Conservation (phyloP, 1,284 basidiomycete genomes). For the Cronartium quercuum region DNA sequence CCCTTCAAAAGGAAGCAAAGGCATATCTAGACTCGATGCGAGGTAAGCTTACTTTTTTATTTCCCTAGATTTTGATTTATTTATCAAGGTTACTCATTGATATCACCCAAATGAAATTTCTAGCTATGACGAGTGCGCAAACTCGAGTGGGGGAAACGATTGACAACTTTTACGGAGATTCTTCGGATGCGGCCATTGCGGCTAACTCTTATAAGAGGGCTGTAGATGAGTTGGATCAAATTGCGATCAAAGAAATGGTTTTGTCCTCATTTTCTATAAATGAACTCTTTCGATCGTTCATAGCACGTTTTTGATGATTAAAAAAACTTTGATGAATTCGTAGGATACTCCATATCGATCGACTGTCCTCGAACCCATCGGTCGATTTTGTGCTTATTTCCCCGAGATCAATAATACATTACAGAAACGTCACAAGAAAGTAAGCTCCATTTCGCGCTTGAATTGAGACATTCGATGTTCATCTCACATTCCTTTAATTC, state of each 20-base stretch:
- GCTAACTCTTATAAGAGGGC: conserved; percentile 92
- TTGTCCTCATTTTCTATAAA: conserved; percentile 46
- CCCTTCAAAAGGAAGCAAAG: conserved; percentile 91
- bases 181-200: conserved; percentile 78
- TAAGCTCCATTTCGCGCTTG: conserved; percentile 48
- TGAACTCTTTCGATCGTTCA: neutral
- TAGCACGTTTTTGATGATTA: neutral
- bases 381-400: conserved; percentile 94
- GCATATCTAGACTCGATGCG: conserved; percentile 90
- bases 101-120: conserved; percentile 5
- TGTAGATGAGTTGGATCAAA: conserved; percentile 85
- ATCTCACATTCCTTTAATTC: neutral
- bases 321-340: neutral
- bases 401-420: conserved; percentile 91
- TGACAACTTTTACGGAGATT: conserved; percentile 82
- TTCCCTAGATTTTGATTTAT: neutral
- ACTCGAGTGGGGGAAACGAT: conserved; percentile 90
- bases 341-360: conserved; percentile 90
- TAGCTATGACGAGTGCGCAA: conserved; percentile 86
- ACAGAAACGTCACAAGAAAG: conserved; percentile 92
- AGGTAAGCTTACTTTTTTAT: conserved; percentile 53
- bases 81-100: conserved; percentile 7
- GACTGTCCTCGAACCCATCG: conserved; percentile 82
- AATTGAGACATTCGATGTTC: neutral
- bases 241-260: conserved; percentile 77